Evolutionary conservation across 768 basidiomycete species (phyloP).

Genomic region (Amanita rimosa): DNA sequence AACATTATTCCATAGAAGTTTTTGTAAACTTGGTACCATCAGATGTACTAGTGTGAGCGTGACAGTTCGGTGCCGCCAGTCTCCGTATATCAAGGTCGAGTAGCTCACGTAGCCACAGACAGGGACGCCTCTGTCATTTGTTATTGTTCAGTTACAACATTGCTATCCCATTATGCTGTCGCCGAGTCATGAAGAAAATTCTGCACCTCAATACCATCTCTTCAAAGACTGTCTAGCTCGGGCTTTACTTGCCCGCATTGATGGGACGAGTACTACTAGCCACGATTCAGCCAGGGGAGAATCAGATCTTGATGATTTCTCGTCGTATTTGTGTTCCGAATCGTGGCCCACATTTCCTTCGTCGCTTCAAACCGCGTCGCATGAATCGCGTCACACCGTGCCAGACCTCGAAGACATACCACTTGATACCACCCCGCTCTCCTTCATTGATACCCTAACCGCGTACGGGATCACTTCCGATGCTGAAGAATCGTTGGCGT

Average conservation of each 20-base stretch:
- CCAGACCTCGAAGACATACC: conserved; percentile 25
- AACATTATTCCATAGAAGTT: not conserved
- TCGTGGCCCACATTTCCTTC: conserved; percentile 33
- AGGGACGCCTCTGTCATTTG: too few species aligned
- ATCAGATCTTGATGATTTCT: conserved; percentile 41
- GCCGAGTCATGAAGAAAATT: not conserved
- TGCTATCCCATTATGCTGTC: not conserved
- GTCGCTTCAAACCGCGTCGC: conserved; percentile 23
- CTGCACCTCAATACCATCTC: conserved; percentile 14
- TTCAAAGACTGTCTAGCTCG: conserved; percentile 38
- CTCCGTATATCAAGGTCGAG: too few species aligned
- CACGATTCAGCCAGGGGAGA: conserved; percentile 11
- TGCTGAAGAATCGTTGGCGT: conserved; percentile 24
- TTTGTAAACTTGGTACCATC: too few species aligned
- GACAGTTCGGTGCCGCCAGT: too few species aligned
- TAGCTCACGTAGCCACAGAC: too few species aligned
- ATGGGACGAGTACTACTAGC: conserved; percentile 12
- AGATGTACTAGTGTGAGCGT: too few species aligned
- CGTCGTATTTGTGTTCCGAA: conserved; percentile 39
- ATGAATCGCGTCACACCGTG: conserved; percentile 20
- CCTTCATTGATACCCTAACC: conserved; percentile 37
- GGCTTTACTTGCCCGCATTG: conserved; percentile 21
- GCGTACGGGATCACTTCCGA: conserved; percentile 35
- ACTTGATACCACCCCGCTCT: conserved; percentile 26
- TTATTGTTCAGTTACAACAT: not conserved